These are phyloP conservation scores for Malassezia pachydermatis DNA, from an alignment of 1,284 basidiomycete genomes.

Conservation along the genomic window DNA sequence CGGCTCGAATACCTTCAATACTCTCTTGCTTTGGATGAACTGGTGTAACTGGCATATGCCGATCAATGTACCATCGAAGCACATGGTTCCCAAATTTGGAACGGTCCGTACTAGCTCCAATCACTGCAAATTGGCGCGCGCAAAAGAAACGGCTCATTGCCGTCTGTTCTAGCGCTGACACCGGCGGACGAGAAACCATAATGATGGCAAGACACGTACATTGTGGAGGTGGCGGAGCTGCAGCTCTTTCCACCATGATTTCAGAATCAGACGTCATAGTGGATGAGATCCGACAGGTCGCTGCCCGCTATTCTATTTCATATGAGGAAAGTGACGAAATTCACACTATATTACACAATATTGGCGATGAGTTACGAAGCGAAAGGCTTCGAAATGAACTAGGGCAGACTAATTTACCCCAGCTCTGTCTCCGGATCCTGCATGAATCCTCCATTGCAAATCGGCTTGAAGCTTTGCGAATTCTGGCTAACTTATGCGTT, in stretches of 20 bases:
- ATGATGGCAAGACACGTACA: not conserved
- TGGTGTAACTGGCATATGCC: conserved; percentile 29
- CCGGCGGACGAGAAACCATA: not conserved
- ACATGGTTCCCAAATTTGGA: conserved; percentile 43
- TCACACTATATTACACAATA: not conserved
- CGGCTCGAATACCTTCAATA: conserved; percentile 25
- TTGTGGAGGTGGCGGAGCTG: not conserved
- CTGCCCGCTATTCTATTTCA: not conserved
- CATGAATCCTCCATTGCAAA: not conserved
- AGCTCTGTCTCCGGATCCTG: not conserved
- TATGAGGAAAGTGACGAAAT: not conserved
- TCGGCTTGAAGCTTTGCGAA: conserved; percentile 8
- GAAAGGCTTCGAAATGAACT: conserved; percentile 8
- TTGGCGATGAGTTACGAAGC: conserved; percentile 11
- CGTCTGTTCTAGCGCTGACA: not conserved
- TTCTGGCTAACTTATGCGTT: conserved; percentile 14
- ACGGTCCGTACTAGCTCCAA: conserved; percentile 37
- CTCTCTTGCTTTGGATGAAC: conserved; percentile 34
- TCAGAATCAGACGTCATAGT: too few relatives aligned
- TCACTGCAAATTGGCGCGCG: conserved; percentile 31
- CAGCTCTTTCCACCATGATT: too few relatives aligned
- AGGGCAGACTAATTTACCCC: conserved; percentile 5
- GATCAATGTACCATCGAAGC: conserved; percentile 38
- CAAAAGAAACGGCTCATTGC: conserved; percentile 25
- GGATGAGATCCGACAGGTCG: not conserved